Conservation (phyloP, 768 basidiomycete genomes). For the Mycena belliarum region DNA sequence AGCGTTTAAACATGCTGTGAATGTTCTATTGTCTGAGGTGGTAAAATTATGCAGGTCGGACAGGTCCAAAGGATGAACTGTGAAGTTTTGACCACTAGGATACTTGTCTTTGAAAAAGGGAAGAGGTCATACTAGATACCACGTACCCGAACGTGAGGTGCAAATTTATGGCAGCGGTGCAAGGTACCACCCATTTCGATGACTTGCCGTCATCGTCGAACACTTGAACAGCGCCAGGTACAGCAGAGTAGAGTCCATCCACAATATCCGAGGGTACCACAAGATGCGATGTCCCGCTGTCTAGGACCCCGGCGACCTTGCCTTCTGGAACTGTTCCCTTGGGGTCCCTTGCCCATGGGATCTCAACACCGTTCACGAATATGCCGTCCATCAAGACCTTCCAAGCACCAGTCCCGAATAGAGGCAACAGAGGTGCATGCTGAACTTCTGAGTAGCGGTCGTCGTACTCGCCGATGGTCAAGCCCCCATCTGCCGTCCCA, state of each 20-base stretch:
- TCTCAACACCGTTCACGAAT: neutral
- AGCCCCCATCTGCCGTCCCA: neutral
- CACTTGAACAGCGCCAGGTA: neutral
- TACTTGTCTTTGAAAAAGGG: neutral
- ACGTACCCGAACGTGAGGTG: neutral
- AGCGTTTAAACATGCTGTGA: neutral
- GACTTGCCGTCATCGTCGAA: neutral
- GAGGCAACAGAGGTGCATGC: neutral
- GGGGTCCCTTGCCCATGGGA: neutral
- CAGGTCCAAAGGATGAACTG: neutral
- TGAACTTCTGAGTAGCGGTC: neutral
- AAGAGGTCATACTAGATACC: neutral
- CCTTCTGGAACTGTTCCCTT: neutral
- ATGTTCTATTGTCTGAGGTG: neutral
- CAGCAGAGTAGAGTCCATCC: neutral
- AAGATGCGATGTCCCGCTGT: neutral
- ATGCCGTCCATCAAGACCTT: neutral
- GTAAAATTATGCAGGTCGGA: neutral
- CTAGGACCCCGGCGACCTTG: neutral
- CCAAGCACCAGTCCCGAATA: neutral
- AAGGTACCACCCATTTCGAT: neutral
- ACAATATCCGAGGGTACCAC: neutral
- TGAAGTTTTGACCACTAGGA: neutral
- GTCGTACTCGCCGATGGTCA: neutral
- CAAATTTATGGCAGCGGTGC: neutral